Evolutionary conservation across 2,329 filamentous ascomycete species (phyloP), one percentile per base, ranked within the genome.

Genomic region (Aspergillus melleus): DNA sequence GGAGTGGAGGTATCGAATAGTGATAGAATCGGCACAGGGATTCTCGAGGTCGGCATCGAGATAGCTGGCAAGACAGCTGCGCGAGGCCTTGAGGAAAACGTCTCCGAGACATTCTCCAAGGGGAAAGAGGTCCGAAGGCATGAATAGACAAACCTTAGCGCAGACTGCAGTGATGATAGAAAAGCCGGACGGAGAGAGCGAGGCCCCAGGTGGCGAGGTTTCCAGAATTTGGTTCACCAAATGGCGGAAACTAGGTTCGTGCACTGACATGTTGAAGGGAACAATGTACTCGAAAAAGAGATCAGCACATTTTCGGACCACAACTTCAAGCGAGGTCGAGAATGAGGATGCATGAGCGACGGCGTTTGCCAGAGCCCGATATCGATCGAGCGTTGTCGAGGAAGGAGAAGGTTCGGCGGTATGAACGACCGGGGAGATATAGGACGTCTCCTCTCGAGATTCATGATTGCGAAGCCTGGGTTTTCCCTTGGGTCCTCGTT

Each of bases 91-190:
- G 3, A 22, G 22, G 22, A 22, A 22, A 22, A 22, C 22, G 2
- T 22, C 22, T 3, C 22, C 22, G 22, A 22, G 22, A 22, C 2
- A 3, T 2, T 22, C 22, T 22, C 22, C 22, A 22, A 22, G 22
- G 22, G 22, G 2, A 22, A 22, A 22, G 2, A 22, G 22, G 22
- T 22, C 22, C 22, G 22, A 24, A 3, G 22, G 22, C 4, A 32
- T 32, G 30, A 32, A 32, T 32, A 32, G 4, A 1, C 75, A 76
- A 0, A 76, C 73, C 49, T 80, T 74, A 1, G 79, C 77, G 12
- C 77, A 80, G 1, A 80, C 72, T n/a, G 79, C 78, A 0, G 78
- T 79, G 49, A 81, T 73, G 14, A 81, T 61, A 0, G 77, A 77
- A 50, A 80, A 80, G 0, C 72, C 6, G 80, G 67, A 64, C 9